These are phyloP conservation scores for Kodamaea sagamina DNA, from an alignment of 805 yeast species.

Conservation along the genomic window DNA sequence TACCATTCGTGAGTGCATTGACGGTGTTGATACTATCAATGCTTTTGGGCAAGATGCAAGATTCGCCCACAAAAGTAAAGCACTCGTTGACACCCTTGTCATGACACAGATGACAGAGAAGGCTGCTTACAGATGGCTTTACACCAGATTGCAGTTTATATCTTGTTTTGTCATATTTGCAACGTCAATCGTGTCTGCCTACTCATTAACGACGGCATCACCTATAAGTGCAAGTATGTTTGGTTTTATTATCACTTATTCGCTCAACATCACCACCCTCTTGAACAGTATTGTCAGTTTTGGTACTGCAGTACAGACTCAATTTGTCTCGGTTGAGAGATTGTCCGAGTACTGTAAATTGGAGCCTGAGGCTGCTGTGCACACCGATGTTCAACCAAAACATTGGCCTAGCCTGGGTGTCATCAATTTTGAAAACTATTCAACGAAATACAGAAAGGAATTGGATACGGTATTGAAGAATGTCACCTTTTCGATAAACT, in stretches of 20 bases:
- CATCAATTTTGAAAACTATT: constrained; percentile 25
- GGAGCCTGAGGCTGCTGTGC: constrained; percentile 46
- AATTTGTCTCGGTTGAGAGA: constrained; percentile 38
- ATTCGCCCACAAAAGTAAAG: constrained; percentile 26
- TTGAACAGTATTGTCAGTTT: constrained; percentile 34
- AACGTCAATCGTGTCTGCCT: constrained; percentile 29
- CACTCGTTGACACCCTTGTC: constrained; percentile 28
- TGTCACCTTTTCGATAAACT: constrained; percentile 24
- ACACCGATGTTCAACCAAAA: constrained; percentile 26
- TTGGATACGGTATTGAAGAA: constrained; percentile 30
- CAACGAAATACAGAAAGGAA: constrained; percentile 27
- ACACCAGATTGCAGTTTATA: constrained; percentile 38
- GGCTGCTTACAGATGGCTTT: constrained; percentile 37
- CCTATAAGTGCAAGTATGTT: constrained; percentile 35
- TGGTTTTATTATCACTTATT: constrained; percentile 41
- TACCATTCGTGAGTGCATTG: constrained; percentile 39
- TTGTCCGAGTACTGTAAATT: constrained; percentile 43
- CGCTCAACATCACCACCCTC: constrained; percentile 32
- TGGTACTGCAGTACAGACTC: constrained; percentile 39
- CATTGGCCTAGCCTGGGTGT: constrained; percentile 51
- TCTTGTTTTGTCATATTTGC: constrained; percentile 35
- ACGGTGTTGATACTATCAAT: constrained; percentile 38
- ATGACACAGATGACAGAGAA: constrained; percentile 24
- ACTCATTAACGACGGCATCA: constrained; percentile 24
- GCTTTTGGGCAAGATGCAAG: constrained; percentile 35